Conservation (phyloP, 345 rosid species). For the Camelina neglecta region DNA sequence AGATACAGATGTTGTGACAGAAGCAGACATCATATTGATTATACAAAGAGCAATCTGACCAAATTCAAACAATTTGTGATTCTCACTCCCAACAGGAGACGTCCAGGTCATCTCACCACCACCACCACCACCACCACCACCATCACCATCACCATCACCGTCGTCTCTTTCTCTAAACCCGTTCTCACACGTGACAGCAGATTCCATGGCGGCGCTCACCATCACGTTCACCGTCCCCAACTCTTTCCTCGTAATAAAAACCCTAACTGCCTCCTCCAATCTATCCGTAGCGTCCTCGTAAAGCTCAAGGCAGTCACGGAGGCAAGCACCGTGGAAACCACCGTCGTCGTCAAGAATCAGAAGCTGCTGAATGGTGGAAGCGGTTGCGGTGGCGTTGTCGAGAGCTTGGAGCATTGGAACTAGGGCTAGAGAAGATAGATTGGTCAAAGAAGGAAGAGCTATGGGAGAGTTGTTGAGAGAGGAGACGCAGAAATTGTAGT, state of each 20-base stretch:
- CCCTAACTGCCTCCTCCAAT: constrained; percentile 51
- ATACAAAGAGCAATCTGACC: constrained; percentile 61
- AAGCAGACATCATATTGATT: constrained; percentile 43
- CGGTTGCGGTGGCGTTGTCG: constrained; percentile 56
- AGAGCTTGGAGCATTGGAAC: constrained; percentile 64
- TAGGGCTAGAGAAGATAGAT: constrained; percentile 57
- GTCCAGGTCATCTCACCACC: constrained; percentile 35
- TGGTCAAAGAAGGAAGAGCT: constrained; percentile 48
- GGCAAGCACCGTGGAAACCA: constrained; percentile 43
- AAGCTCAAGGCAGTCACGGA: constrained; percentile 56
- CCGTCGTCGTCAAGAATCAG: constrained; percentile 40
- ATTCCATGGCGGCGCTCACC: constrained; percentile 62
- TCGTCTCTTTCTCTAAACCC: constrained; percentile 53
- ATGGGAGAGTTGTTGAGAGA: constrained; percentile 57
- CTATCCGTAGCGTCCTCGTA: constrained; percentile 50
- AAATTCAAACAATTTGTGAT: constrained; percentile 54
- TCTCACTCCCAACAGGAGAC: constrained; percentile 56
- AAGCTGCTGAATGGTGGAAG: constrained; percentile 47
- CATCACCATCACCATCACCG: constrained; percentile 39
- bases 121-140: constrained; percentile 14
- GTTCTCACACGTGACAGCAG: constrained; percentile 57
- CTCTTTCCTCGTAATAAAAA: constrained; percentile 47
- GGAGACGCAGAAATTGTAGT: constrained; percentile 48
- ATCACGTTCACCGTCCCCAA: constrained; percentile 42
- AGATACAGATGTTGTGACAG: constrained; percentile 21